A percentile compares a stretch with the other conserved stretches of the same genome.
Evolutionary conservation across 2,329 filamentous ascomycete species (phyloP).

Genomic region (Botrytis fabae): DNA sequence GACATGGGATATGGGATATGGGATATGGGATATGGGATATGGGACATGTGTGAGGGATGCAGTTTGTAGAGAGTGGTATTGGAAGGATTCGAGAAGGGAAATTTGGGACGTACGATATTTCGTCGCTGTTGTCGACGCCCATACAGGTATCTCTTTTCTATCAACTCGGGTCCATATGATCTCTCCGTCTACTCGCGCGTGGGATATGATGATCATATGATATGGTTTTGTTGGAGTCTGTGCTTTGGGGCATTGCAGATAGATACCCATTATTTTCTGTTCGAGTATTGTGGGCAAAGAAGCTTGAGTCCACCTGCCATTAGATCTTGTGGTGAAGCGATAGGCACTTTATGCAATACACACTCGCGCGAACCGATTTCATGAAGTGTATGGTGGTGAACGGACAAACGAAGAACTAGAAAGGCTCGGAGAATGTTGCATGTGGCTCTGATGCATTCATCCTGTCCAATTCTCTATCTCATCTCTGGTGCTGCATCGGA

Average conservation of each 20-base stretch:
- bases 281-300: background rate
- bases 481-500: background rate
- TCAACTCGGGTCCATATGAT: background rate
- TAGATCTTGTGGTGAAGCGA: background rate
- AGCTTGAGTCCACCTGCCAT: background rate
- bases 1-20: slow-evolving; percentile 4
- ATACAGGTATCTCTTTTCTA: background rate
- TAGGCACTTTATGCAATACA: background rate
- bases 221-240: background rate
- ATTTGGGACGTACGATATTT: background rate
- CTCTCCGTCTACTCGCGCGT: background rate
- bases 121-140: background rate
- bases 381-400: background rate
- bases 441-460: background rate
- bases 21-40: slow-evolving; percentile 2
- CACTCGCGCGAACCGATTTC: background rate
- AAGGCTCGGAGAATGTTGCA: background rate
- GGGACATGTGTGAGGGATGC: background rate
- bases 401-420: background rate
- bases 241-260: slow-evolving; percentile 5
- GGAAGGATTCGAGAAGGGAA: background rate
- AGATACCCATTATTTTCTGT: background rate
- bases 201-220: background rate
- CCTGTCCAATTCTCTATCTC: background rate
- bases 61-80: background rate